phyloP scores from a whole-genome alignment of 2,329 filamentous ascomycete genomes.

The Ascochyta viciae-villosae region DNA sequence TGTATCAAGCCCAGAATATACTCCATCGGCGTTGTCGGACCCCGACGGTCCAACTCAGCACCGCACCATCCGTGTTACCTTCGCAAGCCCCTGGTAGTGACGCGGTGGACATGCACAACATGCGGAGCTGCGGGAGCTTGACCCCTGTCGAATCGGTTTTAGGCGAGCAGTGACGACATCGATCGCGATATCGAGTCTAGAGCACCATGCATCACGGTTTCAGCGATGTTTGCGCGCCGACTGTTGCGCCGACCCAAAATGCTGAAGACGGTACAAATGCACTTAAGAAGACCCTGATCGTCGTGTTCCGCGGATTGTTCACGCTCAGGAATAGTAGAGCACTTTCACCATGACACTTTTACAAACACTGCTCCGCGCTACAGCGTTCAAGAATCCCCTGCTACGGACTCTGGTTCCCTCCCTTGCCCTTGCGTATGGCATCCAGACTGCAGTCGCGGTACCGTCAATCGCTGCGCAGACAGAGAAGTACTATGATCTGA shows the following conservation, averaged over 20 bases:
- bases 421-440: slow-evolving; percentile 66
- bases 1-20: too few species aligned
- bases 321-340: not conserved
- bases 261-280: not conserved
- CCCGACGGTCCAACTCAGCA: too few species aligned
- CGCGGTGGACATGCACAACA: too few species aligned
- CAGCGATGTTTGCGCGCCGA: slow-evolving; percentile 4
- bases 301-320: not conserved
- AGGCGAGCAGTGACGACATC: slow-evolving; percentile 34
- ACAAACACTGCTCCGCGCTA: slow-evolving; percentile 62
- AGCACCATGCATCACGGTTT: slow-evolving; percentile 25
- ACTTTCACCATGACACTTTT: slow-evolving; percentile 44
- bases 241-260: slow-evolving; percentile 7
- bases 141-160: not conserved
- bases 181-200: slow-evolving; percentile 34
- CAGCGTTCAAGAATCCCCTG: slow-evolving; percentile 68
- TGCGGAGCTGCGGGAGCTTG: too few species aligned
- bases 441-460: slow-evolving; percentile 68
- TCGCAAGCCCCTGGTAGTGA: too few species aligned
- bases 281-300: slow-evolving; percentile 6
- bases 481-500: slow-evolving; percentile 73
- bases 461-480: slow-evolving; percentile 67
- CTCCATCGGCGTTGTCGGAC: too few species aligned
- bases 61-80: too few species aligned
- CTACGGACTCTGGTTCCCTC: slow-evolving; percentile 68